A percentile compares a stretch with the other conserved stretches of the same genome.
These are phyloP conservation scores for Isoetes taiwanensis DNA, from an alignment of 75 land plant genomes.

Conservation along the genomic window DNA sequence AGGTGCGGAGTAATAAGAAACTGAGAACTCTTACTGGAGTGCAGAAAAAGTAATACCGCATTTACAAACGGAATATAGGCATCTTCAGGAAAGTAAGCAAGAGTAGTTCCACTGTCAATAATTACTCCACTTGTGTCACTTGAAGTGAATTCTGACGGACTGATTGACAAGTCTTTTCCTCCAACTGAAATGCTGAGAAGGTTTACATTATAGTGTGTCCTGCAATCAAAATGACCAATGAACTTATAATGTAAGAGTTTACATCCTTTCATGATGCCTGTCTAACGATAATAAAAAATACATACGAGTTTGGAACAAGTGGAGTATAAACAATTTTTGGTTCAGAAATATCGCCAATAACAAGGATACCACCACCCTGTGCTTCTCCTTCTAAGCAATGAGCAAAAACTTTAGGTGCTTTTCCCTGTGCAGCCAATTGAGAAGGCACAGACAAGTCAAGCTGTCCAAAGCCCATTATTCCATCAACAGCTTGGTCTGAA, in stretches of 20 bases:
- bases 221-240: slow-evolving; percentile 11
- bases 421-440: slow-evolving; percentile 43
- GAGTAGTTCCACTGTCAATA: slow-evolving; percentile 75
- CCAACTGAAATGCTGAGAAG: slow-evolving; percentile 42
- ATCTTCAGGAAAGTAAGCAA: slow-evolving; percentile 47
- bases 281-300: too few relatives aligned
- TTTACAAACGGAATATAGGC: slow-evolving; percentile 33
- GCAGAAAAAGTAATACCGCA: slow-evolving; percentile 24
- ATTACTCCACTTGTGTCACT: slow-evolving; percentile 46
- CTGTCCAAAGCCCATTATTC: slow-evolving; percentile 84
- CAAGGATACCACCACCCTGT: slow-evolving; percentile 68
- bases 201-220: slow-evolving; percentile 65
- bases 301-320: slow-evolving; percentile 52
- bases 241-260: too few relatives aligned
- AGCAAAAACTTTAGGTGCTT: slow-evolving; percentile 64
- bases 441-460: slow-evolving; percentile 55
- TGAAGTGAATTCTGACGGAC: slow-evolving; percentile 28
- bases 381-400: slow-evolving; percentile 75
- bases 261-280: too few relatives aligned
- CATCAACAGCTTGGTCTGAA: slow-evolving; percentile 66
- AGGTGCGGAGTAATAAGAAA: too few relatives aligned
- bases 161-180: slow-evolving; percentile 20
- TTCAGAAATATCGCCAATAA: slow-evolving; percentile 63
- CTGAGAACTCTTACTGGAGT: too few relatives aligned
- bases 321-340: slow-evolving; percentile 69